Base-by-base conservation (phyloP, 164 flowering plant species). In the Pachysandra terminalis region DNA sequence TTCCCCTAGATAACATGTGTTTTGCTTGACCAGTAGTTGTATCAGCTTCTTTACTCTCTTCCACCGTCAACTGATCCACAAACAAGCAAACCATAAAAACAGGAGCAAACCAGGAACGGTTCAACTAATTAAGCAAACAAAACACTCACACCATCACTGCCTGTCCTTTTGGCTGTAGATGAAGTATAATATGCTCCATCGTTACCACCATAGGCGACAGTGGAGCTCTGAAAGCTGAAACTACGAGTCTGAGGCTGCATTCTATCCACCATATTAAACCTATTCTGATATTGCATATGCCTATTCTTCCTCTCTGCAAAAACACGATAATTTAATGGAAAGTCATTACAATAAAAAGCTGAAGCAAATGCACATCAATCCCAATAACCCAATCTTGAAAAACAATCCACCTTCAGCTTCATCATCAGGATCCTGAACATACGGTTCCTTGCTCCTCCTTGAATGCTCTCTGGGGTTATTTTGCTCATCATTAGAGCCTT, bases 31-130 rank as follows among this genome's bases (percentile, higher is more conserved):
- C 83, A 10, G 93, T 88, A 35, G 88, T 84, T 61, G 51, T 80
- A 81, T 95, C 90, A 25, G 98, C 98, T 74, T 88, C 89, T 77
- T 78, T 90, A 68, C 77, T 81, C 70, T 95, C 99, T 77, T 95
- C 98, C 45, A 89, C 5, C 45, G 81, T 76, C 71, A 78, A 82
- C 97, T 95, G 75, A 16, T 52, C 14, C 22, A 66, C 16, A 56
- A 26, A 35, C 45, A 68, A 70, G 56, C 37, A 73, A 55, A 32
- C 51, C 35, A 70, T 27, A 19, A 59, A 28, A 12, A 63, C 8
- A 51, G 32, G 7, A 61, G 53, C 22, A 51, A 68, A 67, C 51
- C 19, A 10, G 16, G 16, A 57, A 66, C 2, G 5, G 52, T 2
- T 24, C 23, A 3, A 32, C 37, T 49, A 21, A 41, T 22, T 45